Evolutionary conservation across 495 filamentous ascomycete genomes (phyloP), one percentile per base, ranked within the genome.

Genomic region (Xylaria scruposa): DNA sequence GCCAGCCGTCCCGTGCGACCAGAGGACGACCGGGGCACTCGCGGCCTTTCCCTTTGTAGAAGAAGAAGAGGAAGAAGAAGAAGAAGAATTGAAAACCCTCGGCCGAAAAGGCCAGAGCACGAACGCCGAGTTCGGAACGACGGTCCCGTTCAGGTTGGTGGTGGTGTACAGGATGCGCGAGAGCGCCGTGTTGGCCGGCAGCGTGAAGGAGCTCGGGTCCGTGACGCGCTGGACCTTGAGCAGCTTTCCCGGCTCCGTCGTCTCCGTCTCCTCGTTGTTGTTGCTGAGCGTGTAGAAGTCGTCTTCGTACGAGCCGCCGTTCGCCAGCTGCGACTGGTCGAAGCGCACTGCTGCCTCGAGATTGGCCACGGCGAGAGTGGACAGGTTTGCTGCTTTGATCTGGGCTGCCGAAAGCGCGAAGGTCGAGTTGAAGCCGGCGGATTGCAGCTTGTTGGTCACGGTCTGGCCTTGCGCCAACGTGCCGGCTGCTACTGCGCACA

Each of bases 1-100:
- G 3, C 88, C 87, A 12, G 80, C 82, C 17, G 88, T 89, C 0
- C 87, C 87, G 72, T 88, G 88, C 3, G 85, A 78, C 83, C 86
- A 88, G 7, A 81, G 76, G 6, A 89, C 82, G n/a, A 85, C 72
- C 17, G 86, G 85, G 19, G 71, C 75, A 42, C 38, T 42, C 38
- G 1, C 2, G 2, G 9, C 38, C 38, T 42, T 42, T 46, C 75
- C 74, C 46, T 49, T 17, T 0, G 17, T 29, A 33, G 42, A n/a
- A 5, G n/a, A n/a, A n/a, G n/a, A n/a, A n/a, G n/a, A n/a, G n/a
- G n/a, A n/a, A n/a, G n/a, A n/a, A n/a, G n/a, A n/a, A n/a, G n/a
- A n/a, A n/a, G 24, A 17, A 4, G 53, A 31, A 17, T 56, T 56
- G 71, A 46, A 73, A 8, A 60, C 72, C 24, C 72, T 72, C 10